Conservation (phyloP, 129 eudicot species). For the Artemisia argyi region DNA sequence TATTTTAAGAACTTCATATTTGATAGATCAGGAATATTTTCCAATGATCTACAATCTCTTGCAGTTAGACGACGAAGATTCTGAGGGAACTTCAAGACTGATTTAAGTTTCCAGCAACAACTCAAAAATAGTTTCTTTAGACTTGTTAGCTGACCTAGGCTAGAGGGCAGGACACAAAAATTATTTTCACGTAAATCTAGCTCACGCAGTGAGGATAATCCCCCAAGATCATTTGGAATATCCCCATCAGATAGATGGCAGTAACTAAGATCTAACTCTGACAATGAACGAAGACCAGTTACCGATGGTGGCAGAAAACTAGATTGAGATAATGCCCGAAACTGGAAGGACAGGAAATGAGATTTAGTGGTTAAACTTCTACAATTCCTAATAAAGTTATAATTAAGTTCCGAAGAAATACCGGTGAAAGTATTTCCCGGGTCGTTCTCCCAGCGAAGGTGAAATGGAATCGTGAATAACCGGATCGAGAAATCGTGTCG, state of each 20-base stretch:
- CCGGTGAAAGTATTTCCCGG: no score
- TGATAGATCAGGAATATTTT: neutral
- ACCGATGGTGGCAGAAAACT: neutral
- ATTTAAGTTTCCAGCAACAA: neutral
- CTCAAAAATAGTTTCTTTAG: neutral
- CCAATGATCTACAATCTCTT: neutral
- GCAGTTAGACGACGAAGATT: neutral
- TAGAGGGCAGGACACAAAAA: neutral
- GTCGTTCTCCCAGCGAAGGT: no score
- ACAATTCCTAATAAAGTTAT: no score
- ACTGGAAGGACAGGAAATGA: neutral
- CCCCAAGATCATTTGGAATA: neutral
- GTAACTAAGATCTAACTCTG: neutral
- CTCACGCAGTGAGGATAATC: neutral
- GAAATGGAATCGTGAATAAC: no score
- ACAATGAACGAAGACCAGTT: neutral
- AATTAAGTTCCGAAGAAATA: no score
- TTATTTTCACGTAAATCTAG: neutral
- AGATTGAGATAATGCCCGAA: neutral
- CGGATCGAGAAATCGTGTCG: no score
- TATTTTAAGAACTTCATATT: neutral
- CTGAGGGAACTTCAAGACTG: neutral
- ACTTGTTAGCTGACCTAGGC: neutral
- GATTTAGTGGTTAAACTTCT: neutral
- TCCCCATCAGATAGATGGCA: neutral